Evolutionary conservation across 345 rosid species (phyloP), one percentile per base, ranked within the genome.

Genomic region (Ailanthus altissimus): DNA sequence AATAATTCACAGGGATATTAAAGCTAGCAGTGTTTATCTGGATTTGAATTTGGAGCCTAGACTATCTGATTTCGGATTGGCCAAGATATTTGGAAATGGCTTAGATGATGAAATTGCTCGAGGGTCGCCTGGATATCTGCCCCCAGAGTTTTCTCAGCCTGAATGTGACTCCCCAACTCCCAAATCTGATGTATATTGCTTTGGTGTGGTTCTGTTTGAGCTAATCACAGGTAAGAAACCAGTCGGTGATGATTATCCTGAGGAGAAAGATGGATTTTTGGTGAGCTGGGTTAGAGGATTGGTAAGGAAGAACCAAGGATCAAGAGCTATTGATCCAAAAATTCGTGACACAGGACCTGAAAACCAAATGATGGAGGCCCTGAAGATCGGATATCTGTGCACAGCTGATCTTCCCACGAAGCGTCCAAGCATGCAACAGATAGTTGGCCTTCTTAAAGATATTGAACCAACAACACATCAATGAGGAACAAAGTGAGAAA

Each of bases 391-490:
- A 20, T 93, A 93, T 70, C 91, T 94, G 16, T 94, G 98, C 86
- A 94, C 97, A 0, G 97, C 97, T 14, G 97, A 91, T 47, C 88
- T 89, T 75, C 97, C 97, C 2, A 85, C 83, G 13, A 94, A 94
- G 84, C 90, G 97, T 57, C 99, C 99, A 18, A 95, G 91, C 84
- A 95, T 91, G 92, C 98, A 95, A 67, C 99, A 95, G 83, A 87
- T 95, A 60, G 98, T 95, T 49, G 98, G 99, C 68, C 93, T 95
- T 77, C 97, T 95, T 75, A 95, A 95, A 84, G 99, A 95, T 54
- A 89, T 93, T 18, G 94, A 95, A 83, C 92, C 97, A 3, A 75
- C 81, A 63, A 54, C 74, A 78, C 74, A 79, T 63, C 85, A 81
- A 70, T 84, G 88, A 85, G 70, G 56, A 76, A 45, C 75, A 72